phyloP scores from a whole-genome alignment of 1,284 basidiomycete species.

The Anthracocystis setariae region DNA sequence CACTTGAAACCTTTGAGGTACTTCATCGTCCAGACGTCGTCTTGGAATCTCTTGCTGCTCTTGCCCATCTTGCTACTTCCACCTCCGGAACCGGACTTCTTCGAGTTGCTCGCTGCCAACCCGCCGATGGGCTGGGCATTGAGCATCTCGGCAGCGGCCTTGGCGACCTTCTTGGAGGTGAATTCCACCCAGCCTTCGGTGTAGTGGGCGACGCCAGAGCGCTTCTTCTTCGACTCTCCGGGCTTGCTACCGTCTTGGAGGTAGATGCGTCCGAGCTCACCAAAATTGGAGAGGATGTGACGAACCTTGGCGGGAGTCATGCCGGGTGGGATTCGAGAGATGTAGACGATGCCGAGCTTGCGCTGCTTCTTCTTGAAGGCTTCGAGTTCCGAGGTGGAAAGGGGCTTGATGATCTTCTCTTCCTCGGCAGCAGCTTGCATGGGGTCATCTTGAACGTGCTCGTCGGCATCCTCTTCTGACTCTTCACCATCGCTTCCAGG shows the following conservation, averaged over 20 bases:
- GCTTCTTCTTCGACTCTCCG: conserved; percentile 40
- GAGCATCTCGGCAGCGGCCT: conserved; percentile 90
- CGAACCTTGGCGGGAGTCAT: conserved; percentile 97
- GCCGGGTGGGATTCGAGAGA: conserved; percentile 95
- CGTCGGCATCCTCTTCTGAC: conserved; percentile 15
- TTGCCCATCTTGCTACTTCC: conserved; percentile 52
- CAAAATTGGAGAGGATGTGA: conserved; percentile 71
- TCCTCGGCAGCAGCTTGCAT: conserved; percentile 34
- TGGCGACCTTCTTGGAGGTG: conserved; percentile 87
- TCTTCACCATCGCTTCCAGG: conserved; percentile 5
- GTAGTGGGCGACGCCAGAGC: conserved; percentile 75
- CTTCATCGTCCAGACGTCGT: conserved; percentile 99
- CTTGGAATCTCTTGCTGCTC: conserved; percentile 75
- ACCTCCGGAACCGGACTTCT: conserved; percentile 49
- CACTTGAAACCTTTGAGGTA: conserved; percentile 98
- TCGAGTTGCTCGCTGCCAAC: conserved; percentile 40
- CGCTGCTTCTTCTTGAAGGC: conserved; percentile 60
- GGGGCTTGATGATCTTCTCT: conserved; percentile 47
- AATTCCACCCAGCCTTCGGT: conserved; percentile 99
- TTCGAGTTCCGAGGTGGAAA: conserved; percentile 54
- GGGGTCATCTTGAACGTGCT: conserved; percentile 49
- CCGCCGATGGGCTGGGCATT: conserved; percentile 89
- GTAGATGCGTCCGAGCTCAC: conserved; percentile 64
- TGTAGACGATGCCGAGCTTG: conserved; percentile 82
- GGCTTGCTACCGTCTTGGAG: conserved; percentile 57